A percentile compares a stretch with the other conserved stretches of the same genome.
Conservation (phyloP, 768 basidiomycete species). For the Hygrocybe punicea region DNA sequence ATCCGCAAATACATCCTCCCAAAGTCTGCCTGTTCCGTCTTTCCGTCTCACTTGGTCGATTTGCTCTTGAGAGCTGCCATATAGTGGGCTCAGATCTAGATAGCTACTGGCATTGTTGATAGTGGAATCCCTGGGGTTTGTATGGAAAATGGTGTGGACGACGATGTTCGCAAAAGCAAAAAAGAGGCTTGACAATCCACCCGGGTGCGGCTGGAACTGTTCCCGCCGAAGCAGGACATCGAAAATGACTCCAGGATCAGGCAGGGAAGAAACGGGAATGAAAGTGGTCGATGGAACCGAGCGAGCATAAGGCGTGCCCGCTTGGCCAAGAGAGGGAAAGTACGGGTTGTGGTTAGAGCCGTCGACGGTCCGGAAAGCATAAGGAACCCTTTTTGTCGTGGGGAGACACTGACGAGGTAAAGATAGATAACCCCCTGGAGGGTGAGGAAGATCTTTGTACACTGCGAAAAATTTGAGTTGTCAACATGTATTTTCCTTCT, state of each 20-base stretch:
- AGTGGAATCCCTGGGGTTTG: conserved; percentile 42
- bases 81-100: conserved; percentile 71
- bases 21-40: conserved; percentile 67
- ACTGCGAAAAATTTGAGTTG: conserved; percentile 38
- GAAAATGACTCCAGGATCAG: conserved; percentile 66
- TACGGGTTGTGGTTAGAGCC: conserved; percentile 59
- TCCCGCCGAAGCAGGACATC: conserved; percentile 60
- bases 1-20: conserved; percentile 70
- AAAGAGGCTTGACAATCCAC: conserved; percentile 68
- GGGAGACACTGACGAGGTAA: conserved; percentile 8
- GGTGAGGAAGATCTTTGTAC: conserved; percentile 79
- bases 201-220: conserved; percentile 53
- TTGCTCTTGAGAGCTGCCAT: conserved; percentile 53
- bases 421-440: conserved; percentile 53
- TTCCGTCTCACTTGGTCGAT: conserved; percentile 52
- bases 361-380: conserved; percentile 57
- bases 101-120: conserved; percentile 70
- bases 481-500: conserved; percentile 2
- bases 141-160: conserved; percentile 70
- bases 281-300: conserved; percentile 52
- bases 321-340: conserved; percentile 54
- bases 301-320: conserved; percentile 64
- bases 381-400: conserved; percentile 30
- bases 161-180: conserved; percentile 78
- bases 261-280: conserved; percentile 46